Evolutionary conservation across 1,284 basidiomycete species (phyloP).

Genomic region (Puccinia coronata): DNA sequence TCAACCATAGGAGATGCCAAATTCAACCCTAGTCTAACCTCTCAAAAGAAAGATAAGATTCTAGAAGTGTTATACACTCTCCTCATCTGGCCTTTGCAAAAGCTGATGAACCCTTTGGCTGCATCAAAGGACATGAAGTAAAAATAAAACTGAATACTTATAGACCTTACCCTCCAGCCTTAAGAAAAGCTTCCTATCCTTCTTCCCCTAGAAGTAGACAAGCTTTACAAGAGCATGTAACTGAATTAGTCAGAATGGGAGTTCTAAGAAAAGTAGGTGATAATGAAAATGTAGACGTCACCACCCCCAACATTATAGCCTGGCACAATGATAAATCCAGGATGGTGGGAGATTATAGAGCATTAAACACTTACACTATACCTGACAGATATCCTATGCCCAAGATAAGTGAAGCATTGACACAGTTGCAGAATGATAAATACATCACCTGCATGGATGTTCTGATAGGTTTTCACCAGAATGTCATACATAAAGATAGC

Average conservation of each 20-base stretch:
- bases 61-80: neutral
- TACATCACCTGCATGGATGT: too few relatives aligned
- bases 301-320: conserved; percentile 14
- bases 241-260: neutral
- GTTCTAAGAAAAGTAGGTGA: conserved; percentile 12
- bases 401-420: too few relatives aligned
- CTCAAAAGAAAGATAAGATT: neutral
- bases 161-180: neutral
- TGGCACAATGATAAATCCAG: neutral
- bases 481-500: too few relatives aligned
- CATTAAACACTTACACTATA: too few relatives aligned
- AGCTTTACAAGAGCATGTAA: neutral
- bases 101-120: conserved; percentile 6
- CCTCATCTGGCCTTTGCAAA: neutral
- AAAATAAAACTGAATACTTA: neutral
- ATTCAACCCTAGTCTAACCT: neutral
- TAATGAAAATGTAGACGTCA: conserved; percentile 10
- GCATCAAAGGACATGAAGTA: conserved; percentile 12
- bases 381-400: too few relatives aligned
- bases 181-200: conserved; percentile 15
- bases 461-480: too few relatives aligned
- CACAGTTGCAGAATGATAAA: too few relatives aligned
- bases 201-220: neutral
- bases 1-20: neutral
- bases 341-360: too few relatives aligned